Conservation (phyloP, 1,284 basidiomycete species). For the Microbotryum lychnidis-dioicae region DNA sequence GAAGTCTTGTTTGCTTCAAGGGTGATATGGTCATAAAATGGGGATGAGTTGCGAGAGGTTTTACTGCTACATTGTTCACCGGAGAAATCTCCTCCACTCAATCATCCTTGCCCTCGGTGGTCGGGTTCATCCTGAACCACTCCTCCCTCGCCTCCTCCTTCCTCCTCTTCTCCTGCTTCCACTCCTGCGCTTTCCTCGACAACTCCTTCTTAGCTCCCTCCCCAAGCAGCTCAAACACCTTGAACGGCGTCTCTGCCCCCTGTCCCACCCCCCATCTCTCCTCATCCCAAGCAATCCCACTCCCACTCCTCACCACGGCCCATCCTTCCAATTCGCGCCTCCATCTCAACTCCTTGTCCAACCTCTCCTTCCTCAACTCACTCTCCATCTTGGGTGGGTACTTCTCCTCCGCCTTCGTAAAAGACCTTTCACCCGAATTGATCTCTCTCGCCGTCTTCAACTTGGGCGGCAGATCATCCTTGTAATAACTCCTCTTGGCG, state of each 20-base stretch:
- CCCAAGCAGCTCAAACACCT: slow-evolving; percentile 11
- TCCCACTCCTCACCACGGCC: slow-evolving; percentile 30
- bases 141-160: slow-evolving; percentile 3
- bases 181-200: slow-evolving; percentile 1
- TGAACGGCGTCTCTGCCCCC: slow-evolving; percentile 4
- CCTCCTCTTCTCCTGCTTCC: slow-evolving; percentile 3
- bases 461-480: slow-evolving; percentile 54
- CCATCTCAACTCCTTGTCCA: slow-evolving; percentile 35
- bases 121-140: slow-evolving; percentile 1
- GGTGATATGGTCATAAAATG: too few species aligned
- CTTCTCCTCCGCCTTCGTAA: slow-evolving; percentile 70
- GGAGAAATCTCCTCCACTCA: background rate
- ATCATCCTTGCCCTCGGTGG: background rate
- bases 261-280: slow-evolving; percentile 12
- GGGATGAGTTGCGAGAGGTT: too few species aligned
- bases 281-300: slow-evolving; percentile 33
- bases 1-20: too few species aligned
- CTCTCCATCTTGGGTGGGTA: slow-evolving; percentile 73
- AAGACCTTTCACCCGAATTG: slow-evolving; percentile 65
- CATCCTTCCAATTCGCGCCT: slow-evolving; percentile 34
- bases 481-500: slow-evolving; percentile 57
- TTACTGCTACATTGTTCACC: too few species aligned
- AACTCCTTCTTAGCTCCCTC: slow-evolving; percentile 6
- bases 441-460: slow-evolving; percentile 70
- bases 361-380: slow-evolving; percentile 31